These are phyloP conservation scores for Ehretia macrophylla DNA, from an alignment of 257 asterid species.

Conservation along the genomic window DNA sequence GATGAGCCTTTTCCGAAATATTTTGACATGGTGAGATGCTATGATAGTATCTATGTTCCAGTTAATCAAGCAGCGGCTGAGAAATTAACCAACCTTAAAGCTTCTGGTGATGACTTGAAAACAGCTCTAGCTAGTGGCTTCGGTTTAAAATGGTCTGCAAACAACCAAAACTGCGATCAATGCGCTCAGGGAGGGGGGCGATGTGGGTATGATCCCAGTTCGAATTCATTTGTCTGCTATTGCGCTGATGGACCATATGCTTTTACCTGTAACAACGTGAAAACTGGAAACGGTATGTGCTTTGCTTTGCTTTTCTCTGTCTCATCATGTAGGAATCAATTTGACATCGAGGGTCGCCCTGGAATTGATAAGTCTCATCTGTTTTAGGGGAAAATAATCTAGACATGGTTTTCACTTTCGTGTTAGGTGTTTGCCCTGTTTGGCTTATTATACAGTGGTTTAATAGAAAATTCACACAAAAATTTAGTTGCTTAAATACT, in stretches of 20 bases:
- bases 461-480: too few species aligned
- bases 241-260: conserved; percentile 13
- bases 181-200: conserved; percentile 37
- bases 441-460: too few species aligned
- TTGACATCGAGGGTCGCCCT: too few species aligned
- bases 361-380: too few species aligned
- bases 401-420: too few species aligned
- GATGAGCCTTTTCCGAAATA: background rate
- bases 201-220: conserved; percentile 37
- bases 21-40: conserved; percentile 10
- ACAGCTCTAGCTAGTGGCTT: conserved; percentile 40
- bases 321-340: too few species aligned
- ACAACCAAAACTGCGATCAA: conserved; percentile 10
- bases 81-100: background rate
- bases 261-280: conserved; percentile 13
- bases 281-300: background rate
- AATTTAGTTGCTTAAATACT: too few species aligned
- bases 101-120: background rate
- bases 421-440: too few species aligned
- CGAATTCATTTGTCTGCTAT: conserved; percentile 33
- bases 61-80: conserved; percentile 11
- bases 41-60: conserved; percentile 19
- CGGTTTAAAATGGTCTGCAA: conserved; percentile 37
- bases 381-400: too few species aligned
- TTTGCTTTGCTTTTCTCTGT: background rate